phyloP scores from a whole-genome alignment of 1,139 yeast genomes.

The Debaryomyces fabryi region DNA sequence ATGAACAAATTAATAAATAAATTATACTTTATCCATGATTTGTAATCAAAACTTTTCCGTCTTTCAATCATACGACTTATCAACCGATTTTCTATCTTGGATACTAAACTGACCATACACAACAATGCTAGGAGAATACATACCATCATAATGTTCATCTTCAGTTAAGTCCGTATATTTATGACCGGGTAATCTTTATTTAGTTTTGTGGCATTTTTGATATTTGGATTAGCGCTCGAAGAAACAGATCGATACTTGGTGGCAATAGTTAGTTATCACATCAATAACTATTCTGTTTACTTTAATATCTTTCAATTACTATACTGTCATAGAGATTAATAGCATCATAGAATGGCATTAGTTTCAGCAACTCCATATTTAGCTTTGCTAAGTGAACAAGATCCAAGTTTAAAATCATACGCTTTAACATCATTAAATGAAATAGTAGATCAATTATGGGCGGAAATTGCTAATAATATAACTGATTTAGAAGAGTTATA shows the following conservation, averaged over 20 bases:
- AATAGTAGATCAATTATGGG: slow-evolving; percentile 92
- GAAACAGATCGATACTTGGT: slow-evolving; percentile 10
- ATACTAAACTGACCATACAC: no score
- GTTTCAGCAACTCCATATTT: slow-evolving; percentile 88
- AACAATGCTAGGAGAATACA: no score
- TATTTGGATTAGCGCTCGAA: slow-evolving; percentile 5
- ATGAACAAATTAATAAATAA: slow-evolving; percentile 1
- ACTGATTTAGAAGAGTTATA: slow-evolving; percentile 87
- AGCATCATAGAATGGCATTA: slow-evolving; percentile 47
- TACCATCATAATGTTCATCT: no score
- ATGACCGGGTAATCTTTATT: slow-evolving; percentile 2
- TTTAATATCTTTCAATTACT: not conserved
- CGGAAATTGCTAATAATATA: slow-evolving; percentile 91
- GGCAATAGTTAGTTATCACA: slow-evolving; percentile 10
- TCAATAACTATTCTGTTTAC: slow-evolving; percentile 1
- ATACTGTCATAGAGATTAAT: slow-evolving; percentile 1
- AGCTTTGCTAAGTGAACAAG: slow-evolving; percentile 85
- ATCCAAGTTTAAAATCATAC: slow-evolving; percentile 73
- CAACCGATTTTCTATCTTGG: no score
- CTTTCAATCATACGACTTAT: not conserved
- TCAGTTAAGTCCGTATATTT: not conserved
- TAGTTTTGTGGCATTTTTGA: slow-evolving; percentile 10
- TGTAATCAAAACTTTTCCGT: not conserved
- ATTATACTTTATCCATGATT: not conserved
- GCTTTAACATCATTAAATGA: slow-evolving; percentile 82